phyloP scores from a whole-genome alignment of 2,329 filamentous ascomycete species.

The Diaporthe longicolla region DNA sequence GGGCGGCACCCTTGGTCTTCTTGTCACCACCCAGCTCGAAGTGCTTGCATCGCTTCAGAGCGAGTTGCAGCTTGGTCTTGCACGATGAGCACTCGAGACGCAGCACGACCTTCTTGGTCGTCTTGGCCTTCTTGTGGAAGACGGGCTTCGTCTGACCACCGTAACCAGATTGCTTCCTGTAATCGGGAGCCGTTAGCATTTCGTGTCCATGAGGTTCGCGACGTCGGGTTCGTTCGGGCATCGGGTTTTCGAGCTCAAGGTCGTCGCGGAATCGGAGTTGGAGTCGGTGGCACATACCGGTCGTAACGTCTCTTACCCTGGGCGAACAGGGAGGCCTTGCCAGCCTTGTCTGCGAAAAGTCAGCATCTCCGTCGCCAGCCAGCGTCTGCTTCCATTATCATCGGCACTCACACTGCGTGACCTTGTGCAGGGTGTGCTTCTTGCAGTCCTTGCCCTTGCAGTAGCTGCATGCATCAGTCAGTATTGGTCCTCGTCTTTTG shows the following conservation, averaged over 20 bases:
- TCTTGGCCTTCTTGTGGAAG: conserved; percentile 99
- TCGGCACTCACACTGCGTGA: conserved; percentile 73
- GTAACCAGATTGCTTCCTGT: conserved; percentile 76
- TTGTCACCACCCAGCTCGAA: conserved; percentile 99
- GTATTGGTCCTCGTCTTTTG: conserved; percentile 3
- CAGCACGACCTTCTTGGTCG: conserved; percentile 99
- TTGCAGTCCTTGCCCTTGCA: conserved; percentile 89
- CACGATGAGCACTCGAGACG: conserved; percentile 97
- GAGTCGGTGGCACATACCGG: conserved; percentile 58
- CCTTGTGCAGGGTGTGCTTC: conserved; percentile 84
- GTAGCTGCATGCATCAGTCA: conserved; percentile 60
- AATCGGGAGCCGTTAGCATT: conserved; percentile 27
- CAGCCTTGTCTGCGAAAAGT: conserved; percentile 73
- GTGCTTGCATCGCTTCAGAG: conserved; percentile 99
- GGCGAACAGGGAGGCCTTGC: conserved; percentile 56
- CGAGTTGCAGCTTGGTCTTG: conserved; percentile 98
- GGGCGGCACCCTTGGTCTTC: conserved; percentile 99
- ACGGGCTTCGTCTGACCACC: conserved; percentile 99
- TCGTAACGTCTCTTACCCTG: conserved; percentile 99
- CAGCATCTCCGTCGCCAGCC: conserved; percentile 16
- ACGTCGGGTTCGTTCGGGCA: background rate
- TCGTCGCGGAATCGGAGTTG: conserved; percentile 2
- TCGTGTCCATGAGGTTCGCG: background rate
- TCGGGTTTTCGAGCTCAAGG: background rate
- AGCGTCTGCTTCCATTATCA: background rate